Evolutionary conservation across 495 filamentous ascomycete species (phyloP), one percentile per base, ranked within the genome.

Genomic region (Aspergillus asperescens): DNA sequence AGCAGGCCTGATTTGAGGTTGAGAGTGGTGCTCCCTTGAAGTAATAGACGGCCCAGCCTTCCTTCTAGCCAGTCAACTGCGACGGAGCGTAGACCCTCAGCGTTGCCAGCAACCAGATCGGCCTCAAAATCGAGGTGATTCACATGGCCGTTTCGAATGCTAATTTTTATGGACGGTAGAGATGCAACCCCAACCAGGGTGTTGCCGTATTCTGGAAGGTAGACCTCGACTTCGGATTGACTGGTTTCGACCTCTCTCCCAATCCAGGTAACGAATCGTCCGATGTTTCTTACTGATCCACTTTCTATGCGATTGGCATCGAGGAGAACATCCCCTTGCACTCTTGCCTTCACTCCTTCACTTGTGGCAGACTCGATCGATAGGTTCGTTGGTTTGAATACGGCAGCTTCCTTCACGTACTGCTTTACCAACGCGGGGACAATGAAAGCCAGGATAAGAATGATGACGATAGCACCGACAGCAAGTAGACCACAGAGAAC

Each of bases 51-150:
- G 1, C 79, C 78, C 43, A 98, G 65, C 46, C 77, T 81, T 27
- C 92, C 91, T 16, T 87, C 81, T 48, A 98, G 59, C 84, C 89
- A 98, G 64, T 95, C 88, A 56, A 89, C 83, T 15, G 89, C 89
- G 50, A 97, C 78, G n/a, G 75, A 75, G 38, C 87, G 83, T 44
- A 96, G 80, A 7, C 82, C 85, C 52, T 87, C 82, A n/a, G 88
- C 70, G 57, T 90, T 82, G 27, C 88, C 89, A 15, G 89, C 84
- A 20, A 77, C 66, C 44, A 96, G 65, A 54, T 93, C 84, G 25
- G 83, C 78, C 48, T 92, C 65, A 54, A 96, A 84, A 56, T 96
- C 88, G 28, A 96, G 70, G 46, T 77, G 68, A 18, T 87, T 96
- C 22, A 73, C 79, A 58, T 86, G 79, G 20, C 89, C 86, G 65